Evolutionary conservation across 1,284 basidiomycete genomes (phyloP).

Genomic region (Meira miltonrushii): DNA sequence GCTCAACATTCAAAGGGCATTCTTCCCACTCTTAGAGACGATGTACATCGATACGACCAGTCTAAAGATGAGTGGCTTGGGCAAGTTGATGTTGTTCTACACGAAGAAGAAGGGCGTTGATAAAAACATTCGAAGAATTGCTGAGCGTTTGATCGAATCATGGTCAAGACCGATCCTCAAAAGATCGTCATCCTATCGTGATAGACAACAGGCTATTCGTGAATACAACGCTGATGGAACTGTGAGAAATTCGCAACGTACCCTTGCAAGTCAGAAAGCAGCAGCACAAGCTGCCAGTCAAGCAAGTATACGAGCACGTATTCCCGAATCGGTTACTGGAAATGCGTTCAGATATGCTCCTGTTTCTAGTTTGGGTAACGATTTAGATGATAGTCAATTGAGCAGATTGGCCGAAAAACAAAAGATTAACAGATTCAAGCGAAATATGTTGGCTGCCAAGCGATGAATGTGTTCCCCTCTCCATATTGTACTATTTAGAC

Average conservation of each 20-base stretch:
- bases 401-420: not conserved
- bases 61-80: constrained; percentile 84
- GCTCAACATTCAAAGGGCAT: constrained; percentile 87
- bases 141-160: constrained; percentile 70
- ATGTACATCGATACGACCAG: constrained; percentile 83
- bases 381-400: not conserved
- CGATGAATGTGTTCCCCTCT: not conserved
- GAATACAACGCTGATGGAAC: constrained; percentile 1
- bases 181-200: constrained; percentile 45
- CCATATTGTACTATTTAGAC: not conserved
- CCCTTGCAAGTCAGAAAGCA: not conserved
- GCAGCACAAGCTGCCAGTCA: not conserved
- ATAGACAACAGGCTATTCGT: constrained; percentile 23
- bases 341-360: constrained; percentile 7
- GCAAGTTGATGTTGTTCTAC: constrained; percentile 91
- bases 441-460: constrained; percentile 8
- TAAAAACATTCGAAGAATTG: constrained; percentile 70
- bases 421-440: constrained; percentile 12
- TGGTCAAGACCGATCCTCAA: constrained; percentile 52
- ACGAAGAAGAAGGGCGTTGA: constrained; percentile 81
- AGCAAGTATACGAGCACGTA: not conserved
- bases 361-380: not conserved
- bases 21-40: constrained; percentile 70
- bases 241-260: not conserved
- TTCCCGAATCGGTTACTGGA: constrained; percentile 6